phyloP scores from a whole-genome alignment of 2,329 filamentous ascomycete genomes.

The Hypoxylon sp. region DNA sequence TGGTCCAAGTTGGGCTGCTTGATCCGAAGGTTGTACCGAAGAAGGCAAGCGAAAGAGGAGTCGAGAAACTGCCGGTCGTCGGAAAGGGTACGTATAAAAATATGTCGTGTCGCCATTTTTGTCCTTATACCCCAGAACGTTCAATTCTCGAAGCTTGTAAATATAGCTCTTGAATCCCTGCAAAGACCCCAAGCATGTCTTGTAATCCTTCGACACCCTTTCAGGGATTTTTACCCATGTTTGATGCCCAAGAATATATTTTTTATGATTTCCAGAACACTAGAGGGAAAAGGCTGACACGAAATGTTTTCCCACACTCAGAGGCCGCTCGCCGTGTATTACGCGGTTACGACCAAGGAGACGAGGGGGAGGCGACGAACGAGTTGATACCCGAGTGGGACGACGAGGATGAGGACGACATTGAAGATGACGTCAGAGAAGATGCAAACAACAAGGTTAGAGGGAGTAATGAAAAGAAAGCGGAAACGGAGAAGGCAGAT shows the following conservation, averaged over 20 bases:
- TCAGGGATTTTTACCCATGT: too few relatives aligned
- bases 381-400: conserved; percentile 55
- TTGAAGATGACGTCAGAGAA: conserved; percentile 24
- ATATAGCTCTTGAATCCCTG: too few relatives aligned
- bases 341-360: conserved; percentile 52
- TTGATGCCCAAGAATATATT: too few relatives aligned
- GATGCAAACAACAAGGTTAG: conserved; percentile 6
- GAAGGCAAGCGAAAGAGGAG: conserved; percentile 51
- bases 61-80: conserved; percentile 55
- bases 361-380: conserved; percentile 59
- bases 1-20: conserved; percentile 71
- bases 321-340: conserved; percentile 55
- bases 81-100: too few relatives aligned
- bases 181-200: too few relatives aligned
- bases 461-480: conserved; percentile 5
- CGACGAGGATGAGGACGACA: conserved; percentile 46
- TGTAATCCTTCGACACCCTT: too few relatives aligned
- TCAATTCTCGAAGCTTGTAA: too few relatives aligned
- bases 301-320: too few relatives aligned
- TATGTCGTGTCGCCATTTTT: too few relatives aligned
- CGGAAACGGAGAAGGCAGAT: background rate
- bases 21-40: conserved; percentile 55
- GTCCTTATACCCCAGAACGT: too few relatives aligned
- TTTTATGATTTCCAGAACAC: too few relatives aligned
- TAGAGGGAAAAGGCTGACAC: too few relatives aligned